These are phyloP conservation scores for Globisporangium cystogenes DNA, from an alignment of 352 stramenopile genomes.

Conservation along the genomic window DNA sequence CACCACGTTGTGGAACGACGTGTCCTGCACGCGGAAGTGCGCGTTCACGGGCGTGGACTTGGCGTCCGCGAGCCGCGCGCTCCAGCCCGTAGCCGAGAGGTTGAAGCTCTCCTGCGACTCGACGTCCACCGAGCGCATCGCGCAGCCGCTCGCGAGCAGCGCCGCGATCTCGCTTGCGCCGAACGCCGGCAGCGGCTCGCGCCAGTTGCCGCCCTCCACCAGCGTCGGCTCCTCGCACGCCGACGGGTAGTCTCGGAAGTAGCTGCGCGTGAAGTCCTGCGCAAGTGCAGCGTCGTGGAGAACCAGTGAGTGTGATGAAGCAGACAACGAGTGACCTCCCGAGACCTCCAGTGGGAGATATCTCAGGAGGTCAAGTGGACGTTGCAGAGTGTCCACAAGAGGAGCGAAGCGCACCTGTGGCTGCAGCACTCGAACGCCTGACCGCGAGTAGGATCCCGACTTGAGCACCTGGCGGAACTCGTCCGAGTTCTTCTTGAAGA, in stretches of 20 bases:
- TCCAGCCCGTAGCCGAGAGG: conserved; percentile 14
- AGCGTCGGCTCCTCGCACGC: conserved; percentile 14
- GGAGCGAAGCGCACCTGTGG: too few relatives aligned
- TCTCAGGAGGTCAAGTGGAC: not conserved
- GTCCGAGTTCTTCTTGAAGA: conserved; percentile 36
- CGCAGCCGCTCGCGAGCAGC: conserved; percentile 12
- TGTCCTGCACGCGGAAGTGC: conserved; percentile 45
- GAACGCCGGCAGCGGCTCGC: conserved; percentile 40
- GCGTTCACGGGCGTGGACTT: conserved; percentile 34
- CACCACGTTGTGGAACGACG: conserved; percentile 33
- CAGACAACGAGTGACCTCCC: too few relatives aligned
- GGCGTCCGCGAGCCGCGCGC: conserved; percentile 9
- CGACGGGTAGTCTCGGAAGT: conserved; percentile 22
- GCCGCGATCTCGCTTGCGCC: conserved; percentile 11
- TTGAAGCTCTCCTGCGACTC: conserved; percentile 18
- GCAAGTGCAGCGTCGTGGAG: not conserved
- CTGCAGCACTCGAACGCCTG: conserved; percentile 26
- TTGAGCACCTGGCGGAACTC: conserved; percentile 34
- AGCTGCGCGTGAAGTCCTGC: conserved; percentile 20
- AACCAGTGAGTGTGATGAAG: not conserved
- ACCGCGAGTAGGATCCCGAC: conserved; percentile 28
- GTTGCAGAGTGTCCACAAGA: too few relatives aligned
- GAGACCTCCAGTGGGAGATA: too few relatives aligned
- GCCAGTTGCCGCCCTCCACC: conserved; percentile 8
- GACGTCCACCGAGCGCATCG: conserved; percentile 15